phyloP scores from a whole-genome alignment of 352 stramenopile species.

The Phytophthora sp. region DNA sequence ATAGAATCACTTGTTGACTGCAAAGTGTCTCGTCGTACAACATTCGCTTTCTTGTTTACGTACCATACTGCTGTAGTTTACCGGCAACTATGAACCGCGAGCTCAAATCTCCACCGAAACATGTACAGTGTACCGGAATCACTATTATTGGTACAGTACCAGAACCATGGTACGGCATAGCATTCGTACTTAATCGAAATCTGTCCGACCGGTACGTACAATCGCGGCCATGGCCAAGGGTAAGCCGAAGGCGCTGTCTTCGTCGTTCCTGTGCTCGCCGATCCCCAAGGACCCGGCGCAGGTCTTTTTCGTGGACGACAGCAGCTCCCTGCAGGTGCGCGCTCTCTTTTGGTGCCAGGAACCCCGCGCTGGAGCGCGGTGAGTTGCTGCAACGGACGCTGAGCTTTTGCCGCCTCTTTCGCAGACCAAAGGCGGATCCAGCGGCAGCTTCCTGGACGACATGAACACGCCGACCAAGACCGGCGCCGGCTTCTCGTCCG shows the following conservation, averaged over 20 bases:
- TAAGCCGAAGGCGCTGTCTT: constrained; percentile 40
- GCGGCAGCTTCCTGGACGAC: constrained; percentile 46
- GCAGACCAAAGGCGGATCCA: constrained; percentile 24
- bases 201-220: too few species aligned
- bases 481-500: constrained; percentile 3
- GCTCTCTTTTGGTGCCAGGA: background rate
- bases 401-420: background rate
- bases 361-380: background rate
- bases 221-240: constrained; percentile 36
- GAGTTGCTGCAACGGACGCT: background rate
- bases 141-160: too few species aligned
- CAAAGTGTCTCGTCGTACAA: too few species aligned
- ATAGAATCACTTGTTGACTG: too few species aligned
- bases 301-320: constrained; percentile 59
- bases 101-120: too few species aligned
- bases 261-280: constrained; percentile 71
- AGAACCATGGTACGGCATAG: too few species aligned
- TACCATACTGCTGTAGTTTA: too few species aligned
- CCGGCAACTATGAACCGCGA: too few species aligned
- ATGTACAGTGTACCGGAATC: too few species aligned
- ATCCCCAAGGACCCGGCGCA: constrained; percentile 69
- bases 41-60: too few species aligned
- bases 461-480: constrained; percentile 35
- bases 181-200: too few species aligned
- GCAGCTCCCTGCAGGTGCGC: constrained; percentile 24